Base-by-base conservation (phyloP, 2,329 filamentous ascomycete genomes). In the Paramyrothecium sp. region DNA sequence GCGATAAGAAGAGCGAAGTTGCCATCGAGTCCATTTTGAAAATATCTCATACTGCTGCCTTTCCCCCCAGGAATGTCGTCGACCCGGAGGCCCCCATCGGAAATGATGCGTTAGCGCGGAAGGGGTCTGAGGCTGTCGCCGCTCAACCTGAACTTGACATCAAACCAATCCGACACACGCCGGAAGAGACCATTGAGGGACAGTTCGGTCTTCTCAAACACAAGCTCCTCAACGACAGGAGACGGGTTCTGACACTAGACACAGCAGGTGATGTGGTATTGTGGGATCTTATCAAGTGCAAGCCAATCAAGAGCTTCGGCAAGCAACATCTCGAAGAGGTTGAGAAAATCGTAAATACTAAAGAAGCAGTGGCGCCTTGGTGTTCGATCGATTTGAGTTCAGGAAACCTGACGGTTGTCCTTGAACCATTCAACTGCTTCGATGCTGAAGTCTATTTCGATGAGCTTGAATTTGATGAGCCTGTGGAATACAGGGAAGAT, bases 381-480 rank as follows among this genome's bases (percentile, higher is more conserved):
- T 99, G 95, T 70, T 91, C 91, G 2, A 90, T 98, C 54, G 92
- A 99, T 68, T 93, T 94, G 20, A 89, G 94, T 65, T 98, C 94
- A 4, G 95, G 95, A 38, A 92, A 91, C 60, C 79, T 99, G 56
- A 94, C 92, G 2, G 94, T 97, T 3, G 89, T 96, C 19, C 75
- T 99, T 19, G 95, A 99, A 69, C 91, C 93, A 46, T 96, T 95
- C 67, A 96, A 96, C 65, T 97, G 93, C 71, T 99, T 99, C 65
- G 95, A 99, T 73, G 95, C 93, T 17, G 95, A 99, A 69, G 90
- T 97, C 73, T 99, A 99, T 71, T 94, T 92, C 1, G 95, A 99
- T 70, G 93, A 98, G 73, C 78, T 96, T 38, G 80, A 87, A 46
- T 65, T 94, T 55, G 83, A 89, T 12, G 88, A 92, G 60, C 79